Evolutionary conservation across 345 rosid species (phyloP), one percentile per base, ranked within the genome.

Genomic region (Garcia nutans): DNA sequence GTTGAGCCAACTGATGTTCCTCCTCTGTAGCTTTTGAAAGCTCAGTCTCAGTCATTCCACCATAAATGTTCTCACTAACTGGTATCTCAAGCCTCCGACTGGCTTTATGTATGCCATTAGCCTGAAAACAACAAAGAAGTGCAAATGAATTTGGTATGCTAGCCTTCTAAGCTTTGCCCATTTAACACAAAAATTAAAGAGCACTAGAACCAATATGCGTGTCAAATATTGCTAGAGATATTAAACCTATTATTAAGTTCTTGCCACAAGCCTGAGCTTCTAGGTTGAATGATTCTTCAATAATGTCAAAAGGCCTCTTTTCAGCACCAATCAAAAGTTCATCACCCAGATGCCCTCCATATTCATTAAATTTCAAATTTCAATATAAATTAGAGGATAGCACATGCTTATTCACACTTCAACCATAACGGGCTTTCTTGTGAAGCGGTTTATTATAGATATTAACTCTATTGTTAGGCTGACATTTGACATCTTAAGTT

Each of bases 31-130:
- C 91, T 74, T 82, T 84, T 22, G 75, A 61, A 56, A 90, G 84
- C 84, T 92, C 91, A 74, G 79, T 81, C 81, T 77, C 82, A 20
- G 85, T 85, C 86, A 87, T 82, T 78, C 87, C 90, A 77, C 92
- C 89, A 74, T 78, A 83, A 54, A 73, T 52, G 47, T 67, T 85
- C 78, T 83, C 90, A 74, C 73, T 81, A 57, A 90, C 84, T 26
- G 91, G 89, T 78, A 92, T 79, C 69, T 89, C 86, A 77, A 83
- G 68, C 85, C 92, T 86, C 74, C 72, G 83, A 59, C 74, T 76
- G 72, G 47, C 80, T 74, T 82, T 89, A 37, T 81, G 82, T 54
- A 69, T 42, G 37, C 75, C 86, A 75, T 78, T 76, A 76, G 61
- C 84, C 93, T 92, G 85, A 85, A 59, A 6, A 66, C 57, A 49